A percentile compares a stretch with the other conserved stretches of the same genome.
Evolutionary conservation across 768 basidiomycete species (phyloP).

Genomic region (Boletales sp.): DNA sequence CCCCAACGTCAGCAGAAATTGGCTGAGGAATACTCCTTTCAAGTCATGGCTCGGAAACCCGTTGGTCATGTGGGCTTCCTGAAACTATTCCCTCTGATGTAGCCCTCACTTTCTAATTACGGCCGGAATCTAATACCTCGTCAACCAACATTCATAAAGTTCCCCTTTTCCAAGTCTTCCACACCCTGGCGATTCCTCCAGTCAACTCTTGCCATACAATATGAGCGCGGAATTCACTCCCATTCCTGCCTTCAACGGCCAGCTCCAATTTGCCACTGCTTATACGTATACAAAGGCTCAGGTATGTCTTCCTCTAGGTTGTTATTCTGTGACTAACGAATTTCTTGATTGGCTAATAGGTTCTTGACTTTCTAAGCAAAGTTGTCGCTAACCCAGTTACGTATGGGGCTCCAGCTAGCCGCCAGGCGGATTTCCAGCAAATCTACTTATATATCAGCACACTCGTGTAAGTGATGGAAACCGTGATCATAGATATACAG

Average conservation of each 20-base stretch:
- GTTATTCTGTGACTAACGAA: background rate
- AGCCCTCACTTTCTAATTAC: background rate
- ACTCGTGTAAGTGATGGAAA: background rate
- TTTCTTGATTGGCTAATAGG: background rate
- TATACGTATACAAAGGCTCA: background rate
- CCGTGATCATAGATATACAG: background rate
- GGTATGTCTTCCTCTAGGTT: background rate
- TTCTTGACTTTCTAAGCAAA: background rate
- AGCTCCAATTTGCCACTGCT: background rate
- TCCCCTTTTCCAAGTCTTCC: background rate
- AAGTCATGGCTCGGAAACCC: background rate
- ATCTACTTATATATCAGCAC: background rate
- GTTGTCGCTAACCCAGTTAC: background rate
- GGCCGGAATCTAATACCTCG: background rate
- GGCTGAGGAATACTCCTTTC: background rate
- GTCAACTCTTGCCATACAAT: background rate
- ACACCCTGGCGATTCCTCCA: background rate
- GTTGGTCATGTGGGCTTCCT: background rate
- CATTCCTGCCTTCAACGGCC: background rate
- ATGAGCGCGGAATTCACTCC: background rate
- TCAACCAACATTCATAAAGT: background rate
- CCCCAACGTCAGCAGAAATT: background rate
- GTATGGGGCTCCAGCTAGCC: background rate
- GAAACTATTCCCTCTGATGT: background rate
- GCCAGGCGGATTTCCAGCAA: background rate